A percentile compares a stretch with the other conserved stretches of the same genome.
phyloP scores from a whole-genome alignment of 345 rosid species.

The Murraya koenigii region DNA sequence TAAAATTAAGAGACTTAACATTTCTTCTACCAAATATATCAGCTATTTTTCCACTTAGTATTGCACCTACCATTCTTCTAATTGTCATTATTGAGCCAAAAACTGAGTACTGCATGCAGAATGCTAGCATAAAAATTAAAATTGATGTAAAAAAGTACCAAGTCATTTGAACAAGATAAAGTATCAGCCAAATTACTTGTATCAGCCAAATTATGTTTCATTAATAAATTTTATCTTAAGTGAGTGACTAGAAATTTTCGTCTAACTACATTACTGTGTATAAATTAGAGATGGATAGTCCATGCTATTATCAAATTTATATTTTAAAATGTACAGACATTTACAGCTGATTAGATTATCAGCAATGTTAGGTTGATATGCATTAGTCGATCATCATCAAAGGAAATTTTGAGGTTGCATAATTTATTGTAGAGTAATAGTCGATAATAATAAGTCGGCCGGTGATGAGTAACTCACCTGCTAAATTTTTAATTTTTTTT shows the following conservation, averaged over 20 bases:
- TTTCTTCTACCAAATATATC: constrained; percentile 44
- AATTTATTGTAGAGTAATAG: neutral
- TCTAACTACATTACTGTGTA: neutral
- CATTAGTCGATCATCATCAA: no score
- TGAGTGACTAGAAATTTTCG: no score
- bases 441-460: constrained; percentile 48
- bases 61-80: constrained; percentile 59
- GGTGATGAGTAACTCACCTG: constrained; percentile 66
- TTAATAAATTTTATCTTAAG: no score
- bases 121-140: neutral
- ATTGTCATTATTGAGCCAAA: constrained; percentile 55
- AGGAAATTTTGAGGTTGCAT: neutral
- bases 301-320: no score
- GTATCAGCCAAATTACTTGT: no score
- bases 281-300: neutral
- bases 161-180: neutral
- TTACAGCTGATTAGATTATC: no score
- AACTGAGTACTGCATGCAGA: constrained; percentile 51
- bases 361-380: no score
- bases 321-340: no score
- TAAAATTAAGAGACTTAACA: constrained; percentile 18
- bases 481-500: neutral
- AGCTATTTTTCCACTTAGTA: constrained; percentile 40
- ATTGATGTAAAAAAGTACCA: neutral
- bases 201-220: neutral